Percentiles rank a stretch among this genome's conserved stretches.
phyloP scores from a whole-genome alignment of 257 asterid genomes.

The Fraxinus excelsior region DNA sequence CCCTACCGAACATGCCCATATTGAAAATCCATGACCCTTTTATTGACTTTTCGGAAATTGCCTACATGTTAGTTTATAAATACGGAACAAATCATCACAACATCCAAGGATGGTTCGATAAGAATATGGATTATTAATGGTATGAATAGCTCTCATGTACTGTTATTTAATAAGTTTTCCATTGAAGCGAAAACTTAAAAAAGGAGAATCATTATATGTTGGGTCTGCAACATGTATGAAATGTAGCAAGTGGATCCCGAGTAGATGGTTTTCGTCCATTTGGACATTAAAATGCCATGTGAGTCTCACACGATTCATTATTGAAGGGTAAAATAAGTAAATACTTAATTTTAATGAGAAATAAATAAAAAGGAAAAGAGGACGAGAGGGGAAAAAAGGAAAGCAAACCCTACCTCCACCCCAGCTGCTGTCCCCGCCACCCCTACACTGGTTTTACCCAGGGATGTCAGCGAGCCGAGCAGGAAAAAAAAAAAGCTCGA shows the following conservation, averaged over 20 bases:
- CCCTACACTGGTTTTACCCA: too few relatives aligned
- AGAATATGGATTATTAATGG: conserved; percentile 94
- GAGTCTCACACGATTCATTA: neutral
- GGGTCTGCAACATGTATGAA: neutral
- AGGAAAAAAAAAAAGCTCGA: too few relatives aligned
- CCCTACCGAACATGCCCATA: too few relatives aligned
- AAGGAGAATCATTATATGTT: neutral
- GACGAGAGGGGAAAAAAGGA: neutral
- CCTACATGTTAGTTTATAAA: conserved; percentile 25
- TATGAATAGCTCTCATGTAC: conserved; percentile 27
- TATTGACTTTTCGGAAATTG: conserved; percentile 10
- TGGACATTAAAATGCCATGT: neutral
- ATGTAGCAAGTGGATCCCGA: neutral
- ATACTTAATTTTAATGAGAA: neutral
- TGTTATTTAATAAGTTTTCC: neutral
- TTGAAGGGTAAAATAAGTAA: neutral
- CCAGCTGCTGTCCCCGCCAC: neutral
- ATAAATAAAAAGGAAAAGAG: neutral
- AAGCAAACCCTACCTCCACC: neutral
- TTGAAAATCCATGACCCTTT: neutral
- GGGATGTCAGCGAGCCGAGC: too few relatives aligned
- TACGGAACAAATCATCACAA: conserved; percentile 75
- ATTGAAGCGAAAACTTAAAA: neutral
- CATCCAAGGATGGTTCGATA: conserved; percentile 92
- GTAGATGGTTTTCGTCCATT: neutral